These are phyloP conservation scores for Dissophora ornata DNA, from an alignment of 192 early-diverging fungal species.

Conservation along the genomic window DNA sequence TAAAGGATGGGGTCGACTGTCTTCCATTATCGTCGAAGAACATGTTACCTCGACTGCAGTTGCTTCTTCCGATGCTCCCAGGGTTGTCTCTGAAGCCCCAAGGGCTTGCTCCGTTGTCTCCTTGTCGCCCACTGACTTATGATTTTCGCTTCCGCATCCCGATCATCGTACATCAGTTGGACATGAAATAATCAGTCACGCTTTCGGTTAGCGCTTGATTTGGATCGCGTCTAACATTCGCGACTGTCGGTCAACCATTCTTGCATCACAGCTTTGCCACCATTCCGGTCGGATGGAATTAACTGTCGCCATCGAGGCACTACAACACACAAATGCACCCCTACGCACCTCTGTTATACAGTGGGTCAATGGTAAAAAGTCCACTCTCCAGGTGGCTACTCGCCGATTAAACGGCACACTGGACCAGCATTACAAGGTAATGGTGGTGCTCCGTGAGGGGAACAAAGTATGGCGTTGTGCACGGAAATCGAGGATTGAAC, in stretches of 20 bases:
- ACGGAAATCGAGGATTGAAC: slow-evolving; percentile 6
- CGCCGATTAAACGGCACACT: neutral
- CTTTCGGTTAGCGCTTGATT: neutral
- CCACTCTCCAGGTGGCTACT: slow-evolving; percentile 3
- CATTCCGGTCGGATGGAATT: neutral
- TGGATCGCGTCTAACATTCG: neutral
- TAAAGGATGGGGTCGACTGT: slow-evolving; percentile 1
- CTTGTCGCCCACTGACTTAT: slow-evolving; percentile 2
- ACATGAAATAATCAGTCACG: neutral
- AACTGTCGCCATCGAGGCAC: slow-evolving; percentile 6
- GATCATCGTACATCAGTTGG: slow-evolving; percentile 3
- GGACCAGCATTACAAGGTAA: slow-evolving; percentile 8
- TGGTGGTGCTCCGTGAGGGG: slow-evolving; percentile 8
- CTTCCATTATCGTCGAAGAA: neutral
- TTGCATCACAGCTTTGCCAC: neutral
- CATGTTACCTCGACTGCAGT: slow-evolving; percentile 1
- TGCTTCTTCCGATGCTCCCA: slow-evolving; percentile 6
- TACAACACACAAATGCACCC: slow-evolving; percentile 1
- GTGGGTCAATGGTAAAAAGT: slow-evolving; percentile 1
- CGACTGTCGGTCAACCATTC: neutral
- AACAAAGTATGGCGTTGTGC: slow-evolving; percentile 15
- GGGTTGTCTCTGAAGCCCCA: slow-evolving; percentile 1
- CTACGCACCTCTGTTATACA: neutral
- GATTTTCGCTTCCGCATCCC: slow-evolving; percentile 3
- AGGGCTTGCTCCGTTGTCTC: slow-evolving; percentile 5